These are phyloP conservation scores for Lablab purpureus DNA, from an alignment of 306 rosid species.

Conservation along the genomic window DNA sequence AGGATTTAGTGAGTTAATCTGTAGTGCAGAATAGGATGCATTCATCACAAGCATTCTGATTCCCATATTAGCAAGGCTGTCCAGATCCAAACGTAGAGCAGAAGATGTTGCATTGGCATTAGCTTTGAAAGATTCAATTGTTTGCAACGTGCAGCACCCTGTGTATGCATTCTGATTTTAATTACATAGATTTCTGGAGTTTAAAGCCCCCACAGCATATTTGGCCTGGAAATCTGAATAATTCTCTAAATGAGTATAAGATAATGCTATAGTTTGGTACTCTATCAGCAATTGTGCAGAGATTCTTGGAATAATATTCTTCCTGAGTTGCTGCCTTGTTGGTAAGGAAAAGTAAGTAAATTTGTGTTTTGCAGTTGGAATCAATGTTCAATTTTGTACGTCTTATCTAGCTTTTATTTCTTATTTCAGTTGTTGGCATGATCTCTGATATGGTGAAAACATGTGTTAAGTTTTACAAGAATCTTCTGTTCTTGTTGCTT, in stretches of 20 bases:
- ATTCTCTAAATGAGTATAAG: conserved; percentile 65
- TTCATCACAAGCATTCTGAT: conserved; percentile 56
- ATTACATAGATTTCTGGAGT: conserved; percentile 65
- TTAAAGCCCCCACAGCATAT: conserved; percentile 65
- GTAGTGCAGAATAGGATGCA: conserved; percentile 45
- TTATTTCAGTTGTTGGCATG: conserved; percentile 49
- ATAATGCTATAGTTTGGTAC: conserved; percentile 73
- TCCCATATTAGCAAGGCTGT: conserved; percentile 60
- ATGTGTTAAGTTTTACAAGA: conserved; percentile 52
- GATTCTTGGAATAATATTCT: conserved; percentile 86
- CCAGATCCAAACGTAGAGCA: conserved; percentile 60
- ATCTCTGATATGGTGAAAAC: conserved; percentile 56
- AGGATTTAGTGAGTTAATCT: conserved; percentile 40
- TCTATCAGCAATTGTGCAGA: conserved; percentile 80
- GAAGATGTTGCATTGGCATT: conserved; percentile 59
- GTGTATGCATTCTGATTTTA: conserved; percentile 58
- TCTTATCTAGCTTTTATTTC: conserved; percentile 36
- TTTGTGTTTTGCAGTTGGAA: conserved; percentile 57
- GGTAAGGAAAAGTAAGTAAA: conserved; percentile 75
- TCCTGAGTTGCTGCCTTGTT: conserved; percentile 93
- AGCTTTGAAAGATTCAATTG: conserved; percentile 65
- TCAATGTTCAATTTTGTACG: conserved; percentile 47
- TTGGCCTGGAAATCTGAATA: conserved; percentile 73
- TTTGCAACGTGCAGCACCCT: conserved; percentile 58
- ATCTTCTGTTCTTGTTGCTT: conserved; percentile 53